These are phyloP conservation scores for Colletotrichum zoysiae DNA, from an alignment of 2,329 filamentous ascomycete species.

Conservation along the genomic window DNA sequence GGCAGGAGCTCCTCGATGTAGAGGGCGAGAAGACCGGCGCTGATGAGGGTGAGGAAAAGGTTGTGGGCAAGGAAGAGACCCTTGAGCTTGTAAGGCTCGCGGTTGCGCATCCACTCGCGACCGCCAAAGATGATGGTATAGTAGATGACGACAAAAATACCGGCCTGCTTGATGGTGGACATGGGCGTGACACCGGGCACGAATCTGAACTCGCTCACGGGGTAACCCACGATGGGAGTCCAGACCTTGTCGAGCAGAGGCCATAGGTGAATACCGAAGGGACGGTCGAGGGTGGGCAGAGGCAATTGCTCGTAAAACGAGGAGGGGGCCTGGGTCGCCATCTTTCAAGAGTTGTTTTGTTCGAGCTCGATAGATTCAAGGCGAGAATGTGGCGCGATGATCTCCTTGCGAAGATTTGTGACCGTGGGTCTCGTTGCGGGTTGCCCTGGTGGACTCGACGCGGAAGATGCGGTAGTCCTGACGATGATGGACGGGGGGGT, in stretches of 20 bases:
- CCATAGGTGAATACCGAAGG: constrained; percentile 93
- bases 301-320: constrained; percentile 69
- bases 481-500: constrained; percentile 3
- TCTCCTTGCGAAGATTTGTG: constrained; percentile 24
- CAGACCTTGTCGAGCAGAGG: constrained; percentile 93
- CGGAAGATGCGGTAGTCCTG: constrained; percentile 43
- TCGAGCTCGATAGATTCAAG: constrained; percentile 24
- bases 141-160: constrained; percentile 86
- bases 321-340: constrained; percentile 54
- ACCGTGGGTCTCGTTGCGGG: constrained; percentile 37
- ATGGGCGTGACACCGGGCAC: constrained; percentile 84
- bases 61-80: constrained; percentile 95
- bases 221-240: constrained; percentile 81
- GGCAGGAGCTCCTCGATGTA: constrained; percentile 94
- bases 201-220: constrained; percentile 88
- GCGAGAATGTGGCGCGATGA: constrained; percentile 10
- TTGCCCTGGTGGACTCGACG: constrained; percentile 43
- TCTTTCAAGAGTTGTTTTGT: constrained; percentile 45
- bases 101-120: constrained; percentile 90
- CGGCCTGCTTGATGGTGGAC: constrained; percentile 88
- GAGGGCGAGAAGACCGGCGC: constrained; percentile 81
- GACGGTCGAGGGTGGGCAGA: constrained; percentile 86
- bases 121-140: constrained; percentile 95
- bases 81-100: constrained; percentile 88
- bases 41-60: constrained; percentile 90